Evolutionary conservation across 768 basidiomycete genomes (phyloP).

Genomic region (Collybia nuda): DNA sequence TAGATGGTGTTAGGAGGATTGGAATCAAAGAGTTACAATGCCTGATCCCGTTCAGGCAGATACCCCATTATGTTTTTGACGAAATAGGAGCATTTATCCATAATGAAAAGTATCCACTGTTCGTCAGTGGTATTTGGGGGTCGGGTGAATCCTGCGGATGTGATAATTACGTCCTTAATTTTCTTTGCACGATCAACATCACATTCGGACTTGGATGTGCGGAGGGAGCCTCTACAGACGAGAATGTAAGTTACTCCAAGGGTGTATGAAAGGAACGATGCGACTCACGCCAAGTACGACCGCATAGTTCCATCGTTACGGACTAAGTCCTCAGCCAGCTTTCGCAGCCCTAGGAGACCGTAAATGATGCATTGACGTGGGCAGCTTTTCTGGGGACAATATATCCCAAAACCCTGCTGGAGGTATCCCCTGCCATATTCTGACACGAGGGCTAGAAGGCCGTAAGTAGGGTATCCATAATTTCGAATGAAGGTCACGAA

Average conservation of each 20-base stretch:
- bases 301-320: not conserved
- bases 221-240: slow-evolving; percentile 6
- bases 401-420: slow-evolving; percentile 7
- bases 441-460: slow-evolving; percentile 4
- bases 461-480: not conserved
- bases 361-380: not conserved
- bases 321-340: slow-evolving; percentile 9
- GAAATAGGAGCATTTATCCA: not conserved
- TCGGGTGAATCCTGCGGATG: not conserved
- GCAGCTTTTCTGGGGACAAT: slow-evolving; percentile 2
- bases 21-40: not conserved
- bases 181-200: not conserved
- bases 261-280: not conserved
- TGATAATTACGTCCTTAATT: slow-evolving; percentile 3
- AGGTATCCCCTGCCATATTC: slow-evolving; percentile 9
- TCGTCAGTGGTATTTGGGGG: not conserved
- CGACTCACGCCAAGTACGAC: slow-evolving; percentile 9
- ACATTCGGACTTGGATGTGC: not conserved
- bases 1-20: not conserved
- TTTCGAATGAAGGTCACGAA: not conserved
- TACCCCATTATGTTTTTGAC: not conserved
- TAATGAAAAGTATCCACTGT: slow-evolving; percentile 4
- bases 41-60: not conserved
- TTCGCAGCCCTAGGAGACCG: slow-evolving; percentile 2
- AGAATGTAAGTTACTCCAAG: not conserved